Base-by-base conservation (phyloP, 352 stramenopile species). In the Globisporangium polare region DNA sequence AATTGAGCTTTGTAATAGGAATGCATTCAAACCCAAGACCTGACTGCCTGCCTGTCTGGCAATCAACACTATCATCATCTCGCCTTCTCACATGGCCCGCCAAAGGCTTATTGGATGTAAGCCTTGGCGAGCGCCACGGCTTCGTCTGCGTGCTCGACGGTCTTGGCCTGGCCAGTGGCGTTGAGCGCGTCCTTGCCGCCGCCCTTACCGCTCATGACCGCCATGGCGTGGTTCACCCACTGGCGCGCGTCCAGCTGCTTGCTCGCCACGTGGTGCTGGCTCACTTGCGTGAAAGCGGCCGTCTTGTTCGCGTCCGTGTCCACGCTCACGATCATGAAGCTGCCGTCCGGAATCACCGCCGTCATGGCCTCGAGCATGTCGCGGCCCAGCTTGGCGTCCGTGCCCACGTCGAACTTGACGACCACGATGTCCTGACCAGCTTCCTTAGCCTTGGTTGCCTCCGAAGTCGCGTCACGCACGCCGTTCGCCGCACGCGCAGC, bases 361-460 rank as follows among this genome's bases (percentile, higher is more conserved):
- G 60, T 73, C 64, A 98, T 96, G 37, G 95, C 83, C 70, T 99
- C 97, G 33, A 97, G 83, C 66, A 99, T 91, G 65, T 97, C 95
- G 60, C 96, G 89, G 41, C 88, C 94, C 62, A 98, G 77, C 75
- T 99, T 99, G 15, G 90, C 92, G 73, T 98, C 91, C 39, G 89
- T 96, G 54, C 88, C 93, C 50, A 98, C 94, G 60, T 97, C 90
- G 13, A 98, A 81, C 63, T 95, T 92, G 49, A 98, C 70, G 0
- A 98, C 83, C 5, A 98, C 63, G 46, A 91, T 80, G 43, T 93
- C 80, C 47, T 81, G 63, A 10, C 70, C 71, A 46, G 73, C 80
- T 26, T 80, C 80, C 67, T 84, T 82, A 22, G 84, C 81, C 62
- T 85, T 80, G 6, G 61, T 75, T 41, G 76, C 84, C 39, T 78